phyloP scores from a whole-genome alignment of 176 grass and related monocot genomes.

The Triticum urartu region DNA sequence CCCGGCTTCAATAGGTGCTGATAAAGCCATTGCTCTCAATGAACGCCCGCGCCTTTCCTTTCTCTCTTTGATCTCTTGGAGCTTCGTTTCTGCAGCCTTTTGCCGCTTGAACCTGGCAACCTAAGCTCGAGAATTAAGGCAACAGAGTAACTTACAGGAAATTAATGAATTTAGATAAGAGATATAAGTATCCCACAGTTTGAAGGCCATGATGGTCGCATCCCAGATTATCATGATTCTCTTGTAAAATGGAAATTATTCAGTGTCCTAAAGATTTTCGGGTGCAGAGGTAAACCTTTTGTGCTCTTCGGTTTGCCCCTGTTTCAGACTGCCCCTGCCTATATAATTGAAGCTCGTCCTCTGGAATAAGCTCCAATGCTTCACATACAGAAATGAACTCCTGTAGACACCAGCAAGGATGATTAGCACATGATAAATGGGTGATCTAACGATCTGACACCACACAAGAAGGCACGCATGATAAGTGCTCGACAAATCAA shows the following conservation, averaged over 20 bases:
- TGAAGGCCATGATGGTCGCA: background rate
- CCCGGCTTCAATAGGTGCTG: constrained; percentile 58
- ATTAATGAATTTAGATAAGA: background rate
- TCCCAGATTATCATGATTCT: background rate
- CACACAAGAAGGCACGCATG: background rate
- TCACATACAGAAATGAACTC: constrained; percentile 87
- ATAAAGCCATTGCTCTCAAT: constrained; percentile 68
- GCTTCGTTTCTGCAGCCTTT: constrained; percentile 72
- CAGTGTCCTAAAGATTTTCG: background rate
- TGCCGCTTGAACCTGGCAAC: constrained; percentile 71
- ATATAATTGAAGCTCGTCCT: constrained; percentile 58
- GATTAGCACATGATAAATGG: background rate
- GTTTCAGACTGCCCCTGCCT: constrained; percentile 45
- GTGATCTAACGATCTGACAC: background rate
- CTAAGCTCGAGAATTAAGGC: constrained; percentile 28
- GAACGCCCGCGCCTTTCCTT: constrained; percentile 72
- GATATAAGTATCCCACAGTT: background rate
- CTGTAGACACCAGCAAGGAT: constrained; percentile 22
- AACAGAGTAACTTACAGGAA: background rate
- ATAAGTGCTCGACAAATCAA: background rate
- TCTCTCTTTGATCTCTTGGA: constrained; percentile 87
- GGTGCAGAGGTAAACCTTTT: constrained; percentile 37
- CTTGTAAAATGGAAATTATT: background rate
- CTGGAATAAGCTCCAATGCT: constrained; percentile 72
- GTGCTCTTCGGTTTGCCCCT: constrained; percentile 53